Evolutionary conservation across 208 protist genomes (phyloP).

Genomic region (Crithidia acanthocephali): DNA sequence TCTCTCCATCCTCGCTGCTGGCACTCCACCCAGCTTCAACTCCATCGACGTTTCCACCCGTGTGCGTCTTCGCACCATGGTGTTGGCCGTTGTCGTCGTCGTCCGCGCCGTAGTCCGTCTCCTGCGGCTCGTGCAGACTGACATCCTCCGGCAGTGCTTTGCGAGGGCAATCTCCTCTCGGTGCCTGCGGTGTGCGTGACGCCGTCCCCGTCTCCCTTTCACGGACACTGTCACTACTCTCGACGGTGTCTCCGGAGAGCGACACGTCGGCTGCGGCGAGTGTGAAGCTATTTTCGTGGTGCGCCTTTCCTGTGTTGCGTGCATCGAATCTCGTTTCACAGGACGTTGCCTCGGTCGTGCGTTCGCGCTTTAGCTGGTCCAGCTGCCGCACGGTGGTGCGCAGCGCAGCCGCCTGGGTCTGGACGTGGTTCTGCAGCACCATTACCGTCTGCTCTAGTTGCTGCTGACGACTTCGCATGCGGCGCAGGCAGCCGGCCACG

Average conservation of each 20-base stretch:
- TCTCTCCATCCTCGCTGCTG: background rate
- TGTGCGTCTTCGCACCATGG: background rate
- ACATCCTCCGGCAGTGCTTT: slow-evolving; percentile 34
- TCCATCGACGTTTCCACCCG: background rate
- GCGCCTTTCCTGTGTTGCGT: too few relatives aligned
- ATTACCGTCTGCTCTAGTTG: slow-evolving; percentile 31
- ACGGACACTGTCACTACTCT: too few relatives aligned
- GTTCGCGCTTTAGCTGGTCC: background rate
- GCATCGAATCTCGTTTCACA: background rate
- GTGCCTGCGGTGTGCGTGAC: background rate
- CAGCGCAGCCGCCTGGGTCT: slow-evolving; percentile 4
- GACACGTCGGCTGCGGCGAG: slow-evolving; percentile 1
- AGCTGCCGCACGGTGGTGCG: background rate
- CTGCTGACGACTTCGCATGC: slow-evolving; percentile 33
- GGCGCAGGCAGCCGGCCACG: slow-evolving; percentile 27
- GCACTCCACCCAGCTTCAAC: too few relatives aligned
- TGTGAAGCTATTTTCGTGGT: background rate
- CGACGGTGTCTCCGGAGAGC: background rate
- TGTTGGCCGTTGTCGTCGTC: slow-evolving; percentile 1
- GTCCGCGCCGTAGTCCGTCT: slow-evolving; percentile 9
- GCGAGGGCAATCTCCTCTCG: too few relatives aligned
- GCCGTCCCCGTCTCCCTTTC: background rate
- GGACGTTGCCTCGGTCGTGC: background rate
- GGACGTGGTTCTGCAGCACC: slow-evolving; percentile 21
- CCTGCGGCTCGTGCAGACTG: slow-evolving; percentile 25